Base-by-base conservation (phyloP, 1,284 basidiomycete genomes). In the Grifola frondosa region DNA sequence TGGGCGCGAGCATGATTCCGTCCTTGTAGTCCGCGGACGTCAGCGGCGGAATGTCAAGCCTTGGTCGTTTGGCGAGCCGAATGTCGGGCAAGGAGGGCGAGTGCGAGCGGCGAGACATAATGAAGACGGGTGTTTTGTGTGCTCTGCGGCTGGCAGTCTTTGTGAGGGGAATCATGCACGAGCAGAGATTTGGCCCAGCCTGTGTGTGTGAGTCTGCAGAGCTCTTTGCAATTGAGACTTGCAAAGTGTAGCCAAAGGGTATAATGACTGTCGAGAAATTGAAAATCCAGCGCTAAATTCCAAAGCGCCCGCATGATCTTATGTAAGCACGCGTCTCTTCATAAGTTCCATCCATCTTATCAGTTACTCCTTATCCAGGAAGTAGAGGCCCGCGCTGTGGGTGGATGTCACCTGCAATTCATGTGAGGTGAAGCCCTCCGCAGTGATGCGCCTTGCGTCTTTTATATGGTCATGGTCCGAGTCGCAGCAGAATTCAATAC, bases 1-100 rank as follows among this genome's bases (percentile, higher is more conserved):
- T 97, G 5, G 94, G 94, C 9, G 94, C 94, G 17, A 97, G 77
- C 59, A 94, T 85, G 24, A 94, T 70, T 19, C 90, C 91, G 70
- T 92, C 77, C 56, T 84, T 85, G 69, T 83, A 88, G 54, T 82
- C 80, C 24, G 82, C 79, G 3, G 73, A 59, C 0, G 80, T 81
- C 16, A 86, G 70, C 47, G 80, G 77, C 7, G 71, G 73, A 29
- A 54, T 53, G 5, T 62, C 61, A 4, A 78, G 54, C 55, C 71
- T 79, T 42, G 70, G 68, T 16, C 79, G 75, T 57, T 88, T 88
- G 0, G 67, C 37, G 15, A 73, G 64, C 25, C 78, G 69, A 32
- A n/a, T n/a, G n/a, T n/a, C n/a, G n/a, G 55, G 52, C 10, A 64
- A 64, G 11, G 69, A 66, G 16, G 68, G 46, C 23, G 75, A 74